Evolutionary conservation across 139 green algal genomes (phyloP), one percentile per base, ranked within the genome.

Genomic region (Chlamydomonas eustigma): DNA sequence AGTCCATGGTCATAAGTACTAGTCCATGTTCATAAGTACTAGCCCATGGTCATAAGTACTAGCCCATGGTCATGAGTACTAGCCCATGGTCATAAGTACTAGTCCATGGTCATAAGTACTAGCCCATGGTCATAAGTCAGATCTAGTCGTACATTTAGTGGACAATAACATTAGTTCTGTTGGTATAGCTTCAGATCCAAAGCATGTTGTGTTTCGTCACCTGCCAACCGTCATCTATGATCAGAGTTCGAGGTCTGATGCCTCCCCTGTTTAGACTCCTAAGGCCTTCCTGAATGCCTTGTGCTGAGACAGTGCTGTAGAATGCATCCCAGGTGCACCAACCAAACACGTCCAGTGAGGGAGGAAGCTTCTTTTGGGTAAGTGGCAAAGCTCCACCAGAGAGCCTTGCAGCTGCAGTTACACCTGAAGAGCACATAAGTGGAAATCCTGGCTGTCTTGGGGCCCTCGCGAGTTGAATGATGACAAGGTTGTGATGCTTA

Each of bases 271-370:
- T 50, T 66, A 97, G 67, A 64, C 76, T 86, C 25, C 30, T 31
- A 33, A 98, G 78, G 0, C 94, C 94, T 39, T 94, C 73, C 24
- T 71, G 84, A 39, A 88, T 83, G 77, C 85, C 90, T 3, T 80
- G 75, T 1, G 93, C 92, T 50, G 85, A 94, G 4, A 99, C 95
- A 1, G 81, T 82, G 25, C 78, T 91, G 88, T 98, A 99, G 79
- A 99, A 99, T 4, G 94, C 92, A 79, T 98, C 94, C 95, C 95
- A 98, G 6, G 95, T 96, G 87, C 92, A 97, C 90, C 90, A 94
- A 30, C 94, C 95, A 88, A 99, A 99, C 18, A 88, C 83, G 72
- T 98, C 93, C 37, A 97, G 64, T 5, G 85, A 91, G 44, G 80
- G 72, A 0, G 95, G 95, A 51, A 95, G 72, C 28, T 74, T 84